phyloP scores from a whole-genome alignment of 164 flowering plant genomes.

The Aristolochia californica region DNA sequence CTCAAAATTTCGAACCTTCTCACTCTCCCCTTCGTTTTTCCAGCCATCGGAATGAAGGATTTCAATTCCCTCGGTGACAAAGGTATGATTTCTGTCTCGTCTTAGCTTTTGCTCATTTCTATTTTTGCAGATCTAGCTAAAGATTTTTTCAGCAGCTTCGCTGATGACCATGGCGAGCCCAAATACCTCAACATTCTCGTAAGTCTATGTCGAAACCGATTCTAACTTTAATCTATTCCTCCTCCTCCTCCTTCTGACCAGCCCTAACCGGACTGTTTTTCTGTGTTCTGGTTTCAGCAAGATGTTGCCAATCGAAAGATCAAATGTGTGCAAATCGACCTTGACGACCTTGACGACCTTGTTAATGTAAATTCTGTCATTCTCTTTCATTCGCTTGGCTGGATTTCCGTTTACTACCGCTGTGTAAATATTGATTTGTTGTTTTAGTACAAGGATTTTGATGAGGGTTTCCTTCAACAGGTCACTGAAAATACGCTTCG shows the following conservation, averaged over 20 bases:
- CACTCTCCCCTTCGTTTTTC: slow-evolving; percentile 1
- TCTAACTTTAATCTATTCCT: background rate
- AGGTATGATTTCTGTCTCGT: slow-evolving; percentile 24
- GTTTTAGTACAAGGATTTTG: slow-evolving; percentile 71
- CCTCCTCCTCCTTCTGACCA: background rate
- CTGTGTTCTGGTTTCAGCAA: slow-evolving; percentile 44
- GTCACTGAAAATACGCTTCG: slow-evolving; percentile 76
- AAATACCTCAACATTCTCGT: slow-evolving; percentile 83
- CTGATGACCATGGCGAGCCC: slow-evolving; percentile 65
- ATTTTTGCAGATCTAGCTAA: slow-evolving; percentile 44
- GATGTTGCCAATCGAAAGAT: slow-evolving; percentile 72
- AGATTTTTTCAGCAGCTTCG: slow-evolving; percentile 73
- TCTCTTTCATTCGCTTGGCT: slow-evolving; percentile 1
- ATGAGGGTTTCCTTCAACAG: slow-evolving; percentile 68
- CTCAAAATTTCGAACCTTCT: background rate
- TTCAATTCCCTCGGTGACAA: slow-evolving; percentile 40
- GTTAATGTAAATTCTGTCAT: slow-evolving; percentile 32
- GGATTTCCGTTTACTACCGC: background rate
- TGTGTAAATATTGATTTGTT: background rate
- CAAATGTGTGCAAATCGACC: slow-evolving; percentile 61
- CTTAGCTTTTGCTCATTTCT: slow-evolving; percentile 1
- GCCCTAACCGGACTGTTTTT: background rate
- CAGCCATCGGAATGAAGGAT: slow-evolving; percentile 33
- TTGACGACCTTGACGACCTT: slow-evolving; percentile 75
- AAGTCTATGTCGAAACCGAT: slow-evolving; percentile 9